Base-by-base conservation (phyloP, 768 basidiomycete species). In the Lactarius tabidus region DNA sequence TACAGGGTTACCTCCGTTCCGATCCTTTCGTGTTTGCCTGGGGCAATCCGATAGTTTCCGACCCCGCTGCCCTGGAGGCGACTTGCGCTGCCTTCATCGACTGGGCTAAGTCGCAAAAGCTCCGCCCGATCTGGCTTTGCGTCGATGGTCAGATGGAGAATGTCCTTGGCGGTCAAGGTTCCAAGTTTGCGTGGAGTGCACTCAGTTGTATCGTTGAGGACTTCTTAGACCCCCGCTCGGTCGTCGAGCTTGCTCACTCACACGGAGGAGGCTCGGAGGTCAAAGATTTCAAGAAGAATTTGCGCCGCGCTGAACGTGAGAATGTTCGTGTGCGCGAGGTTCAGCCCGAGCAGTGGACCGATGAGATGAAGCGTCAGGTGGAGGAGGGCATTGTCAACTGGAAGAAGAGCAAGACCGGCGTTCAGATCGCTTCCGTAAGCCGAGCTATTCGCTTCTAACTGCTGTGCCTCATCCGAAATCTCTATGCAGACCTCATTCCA, bases 141-240 rank as follows among this genome's bases (percentile, higher is more conserved):
- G 80, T 88, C 18, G 82, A 84, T 67, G 72, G 74, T 38, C 75
- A 79, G 17, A 77, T 84, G 15, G 85, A 87, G 69, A 74, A 80
- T 51, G 71, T 84, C 9, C 79, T 89, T 56, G 80, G 72, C 12
- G 74, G 76, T n/a, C 67, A 74, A 8, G 78, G 62, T 7, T 64
- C 62, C 60, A 59, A 80, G 43, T 79, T 83, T 67, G 76, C 79
- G 1, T 89, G 87, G 88, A 79, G 80, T 60, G 80, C 82, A 5
- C 77, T 89, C 51, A 79, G 81, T 58, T 88, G 85, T 63, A 85
- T 89, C 57, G 82, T 83, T 57, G 87, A 89, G 70, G 85, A 87
- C 63, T 75, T 79, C n/a, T 63, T 80, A 28, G 77, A 80, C 65
- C 76, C 80, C 2, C 65, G 60, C 23, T 73, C 76, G 58, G 77